Evolutionary conservation across 208 protist species (phyloP), one percentile per base, ranked within the genome.

Genomic region (Trypanosoma caninum): DNA sequence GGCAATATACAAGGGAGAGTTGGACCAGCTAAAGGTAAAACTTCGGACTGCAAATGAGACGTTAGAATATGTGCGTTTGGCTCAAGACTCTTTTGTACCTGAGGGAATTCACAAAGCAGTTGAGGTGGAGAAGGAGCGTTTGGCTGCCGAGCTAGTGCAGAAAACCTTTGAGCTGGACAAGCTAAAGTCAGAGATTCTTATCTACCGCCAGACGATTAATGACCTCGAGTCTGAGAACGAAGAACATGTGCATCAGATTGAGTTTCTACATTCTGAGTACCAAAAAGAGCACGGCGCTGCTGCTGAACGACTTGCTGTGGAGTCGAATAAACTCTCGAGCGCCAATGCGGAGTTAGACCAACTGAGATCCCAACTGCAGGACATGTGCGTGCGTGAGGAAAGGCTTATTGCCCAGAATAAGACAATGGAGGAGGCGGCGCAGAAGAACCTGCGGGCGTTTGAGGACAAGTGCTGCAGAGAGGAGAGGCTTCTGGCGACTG

Each of bases 181-280:
- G 76, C 68, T 85, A 53, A 94, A 88, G 73, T 89, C 84, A 23
- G 88, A 94, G 54, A 91, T 94, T 58, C 61, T 87, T 23, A 89
- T 94, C 38, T 91, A 92, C 54, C 84, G 83, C 25, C 80, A 95
- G 59, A 92, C 80, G 1, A 92, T 95, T 46, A 62, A 66, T 34
- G 82, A 92, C 23, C 59, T 92, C 9, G 84, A 95, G 73, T 45
- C 78, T 23, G 85, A 92, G 58, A 91, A 91, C 53, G 84, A 92
- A 54, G 84, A 92, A 46, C 83, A 89, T 48, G 72, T 91, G 37
- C 81, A 80, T 57, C 72, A 94, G 58, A 88, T 92, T 46, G 88
- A 94, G 55, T 54, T 57, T 27, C 58, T 94, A 27, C 88, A 91
- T 53, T 67, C 79, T 28, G 62, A 57, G 42, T 81, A 91, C 50